Percentiles rank a stretch among this genome's conserved stretches.
Evolutionary conservation across 192 early-diverging fungal species (phyloP).

Genomic region (Backusella luteola): DNA sequence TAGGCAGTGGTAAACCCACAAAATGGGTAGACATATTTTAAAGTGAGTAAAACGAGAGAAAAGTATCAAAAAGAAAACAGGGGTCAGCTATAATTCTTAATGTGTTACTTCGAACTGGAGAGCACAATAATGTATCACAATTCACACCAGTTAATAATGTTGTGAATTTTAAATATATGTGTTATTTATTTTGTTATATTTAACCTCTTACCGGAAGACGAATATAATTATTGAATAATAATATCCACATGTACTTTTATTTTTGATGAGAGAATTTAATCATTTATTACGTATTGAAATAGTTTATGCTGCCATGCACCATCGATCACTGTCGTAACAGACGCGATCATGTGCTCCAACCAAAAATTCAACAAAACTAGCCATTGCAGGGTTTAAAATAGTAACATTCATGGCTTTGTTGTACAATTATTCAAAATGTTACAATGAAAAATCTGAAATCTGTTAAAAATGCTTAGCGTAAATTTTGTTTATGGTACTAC

Average conservation of each 20-base stretch:
- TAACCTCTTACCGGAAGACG: neutral
- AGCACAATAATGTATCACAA: slow-evolving; percentile 2
- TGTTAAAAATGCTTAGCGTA: neutral
- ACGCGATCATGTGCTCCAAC: neutral
- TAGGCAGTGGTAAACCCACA: neutral
- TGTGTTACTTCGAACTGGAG: neutral
- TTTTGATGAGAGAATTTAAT: neutral
- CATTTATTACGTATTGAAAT: neutral
- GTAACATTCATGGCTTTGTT: neutral
- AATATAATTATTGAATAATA: neutral
- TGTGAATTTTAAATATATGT: slow-evolving; percentile 1
- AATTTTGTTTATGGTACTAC: neutral
- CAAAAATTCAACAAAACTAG: neutral
- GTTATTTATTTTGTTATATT: neutral
- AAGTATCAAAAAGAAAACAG: neutral
- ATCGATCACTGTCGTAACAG: neutral
- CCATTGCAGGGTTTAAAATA: neutral
- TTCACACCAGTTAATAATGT: neutral
- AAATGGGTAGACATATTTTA: neutral
- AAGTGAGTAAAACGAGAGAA: neutral
- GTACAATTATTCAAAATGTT: neutral
- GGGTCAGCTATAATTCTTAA: neutral
- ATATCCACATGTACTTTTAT: neutral
- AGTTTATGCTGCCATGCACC: neutral
- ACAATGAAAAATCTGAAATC: neutral